Evolutionary conservation across 2,329 filamentous ascomycete genomes (phyloP), one percentile per base, ranked within the genome.

Genomic region (Ophiostoma montium): DNA sequence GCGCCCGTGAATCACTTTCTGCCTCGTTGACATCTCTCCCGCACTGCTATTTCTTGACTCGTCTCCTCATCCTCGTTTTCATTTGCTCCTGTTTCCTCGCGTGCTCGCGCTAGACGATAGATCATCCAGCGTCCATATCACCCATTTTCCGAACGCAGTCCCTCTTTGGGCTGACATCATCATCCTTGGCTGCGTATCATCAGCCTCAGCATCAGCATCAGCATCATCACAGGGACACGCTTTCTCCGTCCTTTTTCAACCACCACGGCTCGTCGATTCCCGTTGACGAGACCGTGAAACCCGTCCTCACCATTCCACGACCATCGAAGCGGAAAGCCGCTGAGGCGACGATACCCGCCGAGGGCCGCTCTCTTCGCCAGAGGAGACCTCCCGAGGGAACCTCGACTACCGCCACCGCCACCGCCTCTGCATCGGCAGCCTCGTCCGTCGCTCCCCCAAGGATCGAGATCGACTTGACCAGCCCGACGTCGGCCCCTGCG

Each of bases 291-390:
- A 56, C 16, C 35, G 35, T 38, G 45, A 42, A n/a, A 23, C 52
- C 39, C 42, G 12, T 19, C 32, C 41, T 56, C 74, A 79, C 65
- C 61, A 80, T 80, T 78, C 69, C 75, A 67, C 73, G 63, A 55
- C 75, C 72, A 57, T 70, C 72, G 59, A 80, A 80, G 66, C 72
- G 76, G 65, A 79, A 77, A 68, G 75, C 76, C 67, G 75, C 75
- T 74, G 76, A 79, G 75, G 75, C 74, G 73, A 74, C 71, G 70
- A 70, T 70, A 62, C 68, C 67, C 62, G 69, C 69, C 57, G 60
- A 65, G 60, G 67, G 57, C 61, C 56, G 58, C 60, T 55, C 54
- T 55, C 59, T 63, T 56, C 66, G 69, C 13, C 71, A 68, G 56
- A 79, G 77, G 69, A 74, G 70, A 62, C 70, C 71, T 70, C 75